phyloP scores from a whole-genome alignment of 768 basidiomycete genomes.

The Leccinum pellstonianum region DNA sequence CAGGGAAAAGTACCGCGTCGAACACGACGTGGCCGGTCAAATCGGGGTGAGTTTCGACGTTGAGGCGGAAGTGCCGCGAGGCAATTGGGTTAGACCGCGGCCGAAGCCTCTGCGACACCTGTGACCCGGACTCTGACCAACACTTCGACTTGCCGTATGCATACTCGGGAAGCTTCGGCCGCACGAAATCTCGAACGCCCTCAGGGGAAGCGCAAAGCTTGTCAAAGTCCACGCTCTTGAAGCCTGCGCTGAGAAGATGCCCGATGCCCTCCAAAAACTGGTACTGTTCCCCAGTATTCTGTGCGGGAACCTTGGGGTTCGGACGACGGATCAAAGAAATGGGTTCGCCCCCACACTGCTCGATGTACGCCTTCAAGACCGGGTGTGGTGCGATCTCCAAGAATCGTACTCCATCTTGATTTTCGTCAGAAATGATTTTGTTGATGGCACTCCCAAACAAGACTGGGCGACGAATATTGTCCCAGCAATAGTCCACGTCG shows the following conservation, averaged over 20 bases:
- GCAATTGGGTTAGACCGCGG: slow-evolving; percentile 37
- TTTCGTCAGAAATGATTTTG: slow-evolving; percentile 31
- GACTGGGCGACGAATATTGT: slow-evolving; percentile 36
- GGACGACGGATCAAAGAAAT: slow-evolving; percentile 33
- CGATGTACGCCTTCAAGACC: slow-evolving; percentile 35
- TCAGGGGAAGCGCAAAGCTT: slow-evolving; percentile 25
- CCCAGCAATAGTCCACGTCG: slow-evolving; percentile 35
- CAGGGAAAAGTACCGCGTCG: slow-evolving; percentile 45
- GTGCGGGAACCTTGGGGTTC: slow-evolving; percentile 28
- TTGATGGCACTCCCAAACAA: slow-evolving; percentile 35
- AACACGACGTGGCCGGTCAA: slow-evolving; percentile 46
- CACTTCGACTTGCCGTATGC: slow-evolving; percentile 29
- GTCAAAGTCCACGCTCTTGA: slow-evolving; percentile 31
- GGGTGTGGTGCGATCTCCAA: slow-evolving; percentile 36
- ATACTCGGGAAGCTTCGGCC: slow-evolving; percentile 30
- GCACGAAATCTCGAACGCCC: slow-evolving; percentile 22
- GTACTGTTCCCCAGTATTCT: slow-evolving; percentile 35
- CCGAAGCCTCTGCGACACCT: slow-evolving; percentile 27
- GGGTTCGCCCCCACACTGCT: slow-evolving; percentile 35
- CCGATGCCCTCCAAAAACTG: slow-evolving; percentile 34
- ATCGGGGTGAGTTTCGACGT: slow-evolving; percentile 32
- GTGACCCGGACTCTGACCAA: slow-evolving; percentile 28
- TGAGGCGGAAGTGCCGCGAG: slow-evolving; percentile 36
- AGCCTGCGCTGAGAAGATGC: slow-evolving; percentile 30
- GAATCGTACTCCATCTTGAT: slow-evolving; percentile 28